Conservation (phyloP, 106 monocot species). For the Gastrodia elata region DNA sequence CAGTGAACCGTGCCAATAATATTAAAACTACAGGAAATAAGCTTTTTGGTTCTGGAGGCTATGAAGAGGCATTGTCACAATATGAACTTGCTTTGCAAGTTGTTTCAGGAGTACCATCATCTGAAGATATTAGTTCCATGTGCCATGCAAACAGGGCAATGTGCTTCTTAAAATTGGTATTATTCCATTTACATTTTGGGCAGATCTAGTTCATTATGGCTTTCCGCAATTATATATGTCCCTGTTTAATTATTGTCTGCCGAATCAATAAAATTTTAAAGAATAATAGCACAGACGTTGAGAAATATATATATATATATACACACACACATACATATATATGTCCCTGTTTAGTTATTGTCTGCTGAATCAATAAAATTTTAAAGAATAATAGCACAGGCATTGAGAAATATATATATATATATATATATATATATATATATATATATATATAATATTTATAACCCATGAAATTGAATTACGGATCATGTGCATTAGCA, state of each 20-base stretch:
- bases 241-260: background rate
- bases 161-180: slow-evolving; percentile 79
- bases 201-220: background rate
- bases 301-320: too few species aligned
- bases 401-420: too few species aligned
- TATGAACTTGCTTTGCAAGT: slow-evolving; percentile 63
- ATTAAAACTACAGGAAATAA: slow-evolving; percentile 66
- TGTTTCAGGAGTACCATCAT: slow-evolving; percentile 50
- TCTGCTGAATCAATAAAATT: background rate
- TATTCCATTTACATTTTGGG: background rate
- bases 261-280: background rate
- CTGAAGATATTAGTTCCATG: slow-evolving; percentile 58
- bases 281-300: too few species aligned
- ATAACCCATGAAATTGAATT: too few species aligned
- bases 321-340: too few species aligned
- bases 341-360: background rate
- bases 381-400: too few species aligned
- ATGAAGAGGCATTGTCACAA: slow-evolving; percentile 52
- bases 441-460: too few species aligned
- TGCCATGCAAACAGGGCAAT: slow-evolving; percentile 72
- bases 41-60: slow-evolving; percentile 47
- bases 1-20: slow-evolving; percentile 60
- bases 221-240: background rate
- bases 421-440: too few species aligned
- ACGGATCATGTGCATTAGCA: too few species aligned